These are phyloP conservation scores for Irpex sp. DNA, from an alignment of 1,284 basidiomycete genomes.

Conservation along the genomic window DNA sequence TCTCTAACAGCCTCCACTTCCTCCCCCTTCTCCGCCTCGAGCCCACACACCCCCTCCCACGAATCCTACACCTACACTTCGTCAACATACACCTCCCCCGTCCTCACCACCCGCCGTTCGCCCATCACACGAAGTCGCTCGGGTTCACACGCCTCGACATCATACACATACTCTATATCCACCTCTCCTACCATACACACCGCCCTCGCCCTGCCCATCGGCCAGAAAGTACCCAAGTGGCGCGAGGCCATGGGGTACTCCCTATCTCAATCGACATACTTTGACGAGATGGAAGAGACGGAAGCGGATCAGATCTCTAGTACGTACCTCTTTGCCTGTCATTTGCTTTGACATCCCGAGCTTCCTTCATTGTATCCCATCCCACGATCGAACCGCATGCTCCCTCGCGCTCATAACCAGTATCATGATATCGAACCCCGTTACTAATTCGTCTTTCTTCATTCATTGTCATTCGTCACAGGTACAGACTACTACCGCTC, in stretches of 20 bases:
- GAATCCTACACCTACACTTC: not conserved
- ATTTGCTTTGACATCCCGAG: no score
- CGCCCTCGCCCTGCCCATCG: not conserved
- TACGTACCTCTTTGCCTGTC: no score
- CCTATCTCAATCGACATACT: no score
- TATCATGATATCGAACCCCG: no score
- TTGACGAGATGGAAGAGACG: no score
- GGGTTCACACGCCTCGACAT: not conserved
- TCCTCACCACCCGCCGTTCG: not conserved
- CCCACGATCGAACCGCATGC: no score
- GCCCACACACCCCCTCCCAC: not conserved
- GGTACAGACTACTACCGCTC: not conserved
- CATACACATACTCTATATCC: not conserved
- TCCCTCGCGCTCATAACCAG: no score
- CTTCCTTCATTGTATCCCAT: no score
- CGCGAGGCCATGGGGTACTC: not conserved
- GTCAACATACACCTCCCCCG: not conserved
- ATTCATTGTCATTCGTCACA: no score
- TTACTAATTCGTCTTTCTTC: no score
- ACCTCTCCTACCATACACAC: not conserved
- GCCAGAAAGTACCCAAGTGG: not conserved
- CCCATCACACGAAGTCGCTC: not conserved
- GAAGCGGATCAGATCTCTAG: no score
- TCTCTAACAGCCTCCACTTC: slow-evolving; percentile 1
- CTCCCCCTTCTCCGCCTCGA: not conserved